A percentile compares a stretch with the other conserved stretches of the same genome.
Conservation (phyloP, 2,329 filamentous ascomycete genomes). For the Meredithiella fracta region DNA sequence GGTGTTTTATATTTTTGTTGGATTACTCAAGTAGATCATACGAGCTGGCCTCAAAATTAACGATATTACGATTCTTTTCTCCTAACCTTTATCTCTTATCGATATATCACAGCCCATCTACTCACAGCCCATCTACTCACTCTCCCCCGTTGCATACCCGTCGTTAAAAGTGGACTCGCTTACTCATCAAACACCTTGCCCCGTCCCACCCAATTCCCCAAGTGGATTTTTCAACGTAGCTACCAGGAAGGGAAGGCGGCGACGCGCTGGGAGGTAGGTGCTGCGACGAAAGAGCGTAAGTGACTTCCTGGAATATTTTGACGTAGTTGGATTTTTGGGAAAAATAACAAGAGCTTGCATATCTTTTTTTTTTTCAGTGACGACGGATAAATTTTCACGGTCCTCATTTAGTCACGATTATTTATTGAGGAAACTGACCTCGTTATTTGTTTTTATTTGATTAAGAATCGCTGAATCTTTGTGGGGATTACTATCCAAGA, state of each 20-base stretch:
- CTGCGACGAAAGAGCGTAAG: too few relatives aligned
- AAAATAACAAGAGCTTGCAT: not conserved
- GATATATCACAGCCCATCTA: too few relatives aligned
- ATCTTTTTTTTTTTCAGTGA: not conserved
- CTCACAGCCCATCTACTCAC: not conserved
- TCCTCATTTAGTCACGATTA: too few relatives aligned
- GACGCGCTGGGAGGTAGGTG: not conserved
- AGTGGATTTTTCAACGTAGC: not conserved
- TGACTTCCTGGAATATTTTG: too few relatives aligned
- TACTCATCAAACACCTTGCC: not conserved
- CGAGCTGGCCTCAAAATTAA: too few relatives aligned
- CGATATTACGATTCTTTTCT: too few relatives aligned
- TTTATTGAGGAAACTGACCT: not conserved
- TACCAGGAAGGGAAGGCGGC: not conserved
- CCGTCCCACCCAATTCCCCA: not conserved
- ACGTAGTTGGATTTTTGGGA: not conserved
- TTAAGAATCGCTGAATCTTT: too few relatives aligned
- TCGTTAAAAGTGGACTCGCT: slow-evolving; percentile 12
- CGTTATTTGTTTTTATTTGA: too few relatives aligned
- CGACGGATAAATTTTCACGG: too few relatives aligned
- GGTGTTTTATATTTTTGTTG: not conserved
- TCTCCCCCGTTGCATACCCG: not conserved
- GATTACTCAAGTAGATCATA: too few relatives aligned
- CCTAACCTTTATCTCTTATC: too few relatives aligned
- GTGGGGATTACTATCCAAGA: too few relatives aligned